A percentile compares a stretch with the other conserved stretches of the same genome.
These are phyloP conservation scores for Dissophora ornata DNA, from an alignment of 192 early-diverging fungal genomes.

Conservation along the genomic window DNA sequence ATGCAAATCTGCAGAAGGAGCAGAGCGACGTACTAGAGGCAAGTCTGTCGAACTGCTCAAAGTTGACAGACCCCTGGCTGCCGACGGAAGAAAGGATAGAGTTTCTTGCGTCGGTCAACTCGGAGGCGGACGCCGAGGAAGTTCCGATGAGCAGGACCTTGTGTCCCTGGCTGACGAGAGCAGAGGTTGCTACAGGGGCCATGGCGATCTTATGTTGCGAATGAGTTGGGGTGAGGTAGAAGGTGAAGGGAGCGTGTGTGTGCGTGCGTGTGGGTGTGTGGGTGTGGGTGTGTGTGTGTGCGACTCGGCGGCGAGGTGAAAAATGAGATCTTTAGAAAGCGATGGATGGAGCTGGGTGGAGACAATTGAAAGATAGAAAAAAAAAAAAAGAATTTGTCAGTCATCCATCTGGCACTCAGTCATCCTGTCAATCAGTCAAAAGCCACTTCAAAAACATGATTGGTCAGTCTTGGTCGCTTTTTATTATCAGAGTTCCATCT, in stretches of 20 bases:
- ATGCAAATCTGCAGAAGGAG: no score
- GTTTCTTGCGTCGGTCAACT: slow-evolving; percentile 59
- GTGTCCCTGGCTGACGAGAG: slow-evolving; percentile 58
- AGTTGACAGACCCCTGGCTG: slow-evolving; percentile 69
- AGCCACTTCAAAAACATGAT: no score
- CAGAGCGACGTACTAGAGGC: slow-evolving; percentile 65
- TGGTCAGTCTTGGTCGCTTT: no score
- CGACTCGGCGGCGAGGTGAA: no score
- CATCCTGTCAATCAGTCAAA: no score
- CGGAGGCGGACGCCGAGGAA: slow-evolving; percentile 50
- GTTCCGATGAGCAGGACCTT: slow-evolving; percentile 60
- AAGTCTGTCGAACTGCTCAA: slow-evolving; percentile 90
- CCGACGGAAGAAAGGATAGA: slow-evolving; percentile 59
- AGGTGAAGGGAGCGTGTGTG: neutral
- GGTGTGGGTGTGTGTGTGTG: no score
- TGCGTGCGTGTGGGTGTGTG: neutral
- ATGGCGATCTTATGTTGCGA: slow-evolving; percentile 7
- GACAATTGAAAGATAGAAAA: no score
- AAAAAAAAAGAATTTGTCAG: no score
- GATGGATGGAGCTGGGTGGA: no score
- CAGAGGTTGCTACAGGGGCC: slow-evolving; percentile 33
- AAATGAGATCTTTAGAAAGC: no score
- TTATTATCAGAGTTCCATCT: no score
- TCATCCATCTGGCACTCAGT: no score
- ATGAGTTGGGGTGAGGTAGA: neutral